These are phyloP conservation scores for Puccinellia tenuiflora DNA, from an alignment of 176 grass and related monocot genomes.

Conservation along the genomic window DNA sequence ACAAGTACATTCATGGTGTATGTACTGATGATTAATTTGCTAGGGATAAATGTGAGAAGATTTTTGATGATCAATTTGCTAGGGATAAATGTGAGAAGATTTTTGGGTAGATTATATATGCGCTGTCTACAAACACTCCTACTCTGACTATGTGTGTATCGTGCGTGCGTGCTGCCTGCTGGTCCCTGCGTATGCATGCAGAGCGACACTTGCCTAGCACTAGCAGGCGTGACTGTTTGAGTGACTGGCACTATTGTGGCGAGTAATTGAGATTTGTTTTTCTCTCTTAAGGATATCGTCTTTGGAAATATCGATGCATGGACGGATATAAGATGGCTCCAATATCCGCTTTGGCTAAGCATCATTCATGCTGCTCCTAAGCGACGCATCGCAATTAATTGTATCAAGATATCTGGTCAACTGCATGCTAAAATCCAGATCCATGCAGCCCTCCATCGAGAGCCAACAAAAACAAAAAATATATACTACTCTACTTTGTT, in stretches of 20 bases:
- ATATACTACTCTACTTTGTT: neutral
- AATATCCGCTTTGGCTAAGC: neutral
- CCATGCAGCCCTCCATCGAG: neutral
- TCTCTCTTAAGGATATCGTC: too few relatives aligned
- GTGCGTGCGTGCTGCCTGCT: neutral
- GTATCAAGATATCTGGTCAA: neutral
- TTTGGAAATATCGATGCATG: neutral
- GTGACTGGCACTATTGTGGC: neutral
- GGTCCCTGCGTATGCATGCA: neutral
- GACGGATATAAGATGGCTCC: neutral
- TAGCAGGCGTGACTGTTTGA: neutral
- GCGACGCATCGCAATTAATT: neutral
- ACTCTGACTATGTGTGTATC: too few relatives aligned
- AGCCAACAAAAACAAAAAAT: neutral
- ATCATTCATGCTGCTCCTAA: neutral
- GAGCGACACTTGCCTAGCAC: neutral
- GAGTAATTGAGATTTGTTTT: neutral
- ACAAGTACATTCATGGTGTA: too few relatives aligned
- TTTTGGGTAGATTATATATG: neutral
- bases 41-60: neutral
- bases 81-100: too few relatives aligned
- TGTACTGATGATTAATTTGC: too few relatives aligned
- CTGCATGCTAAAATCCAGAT: constrained; percentile 13
- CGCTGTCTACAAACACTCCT: too few relatives aligned
- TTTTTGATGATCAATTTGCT: too few relatives aligned